Percentiles rank a stretch among this genome's conserved stretches.
Evolutionary conservation across 352 stramenopile genomes (phyloP).

Genomic region (Blastocystis sp.): DNA sequence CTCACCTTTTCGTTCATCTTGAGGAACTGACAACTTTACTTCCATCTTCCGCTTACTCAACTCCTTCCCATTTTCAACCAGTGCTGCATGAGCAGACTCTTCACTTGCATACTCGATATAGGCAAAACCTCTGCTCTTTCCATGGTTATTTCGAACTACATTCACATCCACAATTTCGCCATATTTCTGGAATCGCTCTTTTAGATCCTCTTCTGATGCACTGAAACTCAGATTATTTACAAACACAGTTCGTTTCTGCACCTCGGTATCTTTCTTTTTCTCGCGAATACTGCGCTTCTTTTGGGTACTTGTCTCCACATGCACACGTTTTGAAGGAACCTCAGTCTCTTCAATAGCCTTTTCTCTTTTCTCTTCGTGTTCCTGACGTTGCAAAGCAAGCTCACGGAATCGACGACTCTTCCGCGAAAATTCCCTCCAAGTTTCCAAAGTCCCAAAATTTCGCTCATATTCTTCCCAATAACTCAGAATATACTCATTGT

Average conservation of each 20-base stretch:
- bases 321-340: background rate
- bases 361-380: background rate
- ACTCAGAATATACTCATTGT: background rate
- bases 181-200: background rate
- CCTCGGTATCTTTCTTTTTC: constrained; percentile 11
- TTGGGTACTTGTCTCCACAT: background rate
- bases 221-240: constrained; percentile 14
- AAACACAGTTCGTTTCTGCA: constrained; percentile 33
- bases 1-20: constrained; percentile 43
- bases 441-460: constrained; percentile 19
- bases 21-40: constrained; percentile 35
- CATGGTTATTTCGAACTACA: constrained; percentile 44
- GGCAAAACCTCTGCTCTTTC: constrained; percentile 18
- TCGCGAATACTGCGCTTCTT: background rate
- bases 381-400: background rate
- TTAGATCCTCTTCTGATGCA: background rate
- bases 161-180: background rate
- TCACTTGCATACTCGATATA: constrained; percentile 75
- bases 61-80: constrained; percentile 75
- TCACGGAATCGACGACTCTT: background rate
- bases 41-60: constrained; percentile 25
- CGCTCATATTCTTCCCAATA: constrained; percentile 39
- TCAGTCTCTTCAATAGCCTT: background rate
- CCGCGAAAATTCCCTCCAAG: background rate
- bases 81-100: constrained; percentile 70